Base-by-base conservation (phyloP, 768 basidiomycete genomes). In the Gautieria morchelliformis region DNA sequence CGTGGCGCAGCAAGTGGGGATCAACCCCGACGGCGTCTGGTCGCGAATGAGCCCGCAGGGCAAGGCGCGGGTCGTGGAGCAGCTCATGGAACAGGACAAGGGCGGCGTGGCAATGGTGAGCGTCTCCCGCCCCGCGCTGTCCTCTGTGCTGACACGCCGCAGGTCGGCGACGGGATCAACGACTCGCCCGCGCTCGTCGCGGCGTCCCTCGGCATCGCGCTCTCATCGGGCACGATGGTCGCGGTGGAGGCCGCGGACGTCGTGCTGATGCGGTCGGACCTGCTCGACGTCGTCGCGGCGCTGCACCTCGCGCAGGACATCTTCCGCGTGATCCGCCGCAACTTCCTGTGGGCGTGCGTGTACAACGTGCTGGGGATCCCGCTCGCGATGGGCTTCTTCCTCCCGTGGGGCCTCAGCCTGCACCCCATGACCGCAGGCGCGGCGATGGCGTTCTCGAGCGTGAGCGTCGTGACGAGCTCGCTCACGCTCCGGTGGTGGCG, bases 111-210 rank as follows among this genome's bases (percentile, higher is more conserved):
- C 93, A 3, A 96, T 97, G 95, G 94, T 91, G 65, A 58, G 79
- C 6, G 6, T 24, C 30, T 24, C 15, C 27, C 27, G 15, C 15
- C 56, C n/a, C 22, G 17, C 40, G 46, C 30, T n/a, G 55, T 49
- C 58, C 1, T 33, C 20, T n/a, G 33, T 6, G 19, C 46, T 33
- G 12, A 49, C 41, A 17, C 9, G 3, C 14, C 58, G 20, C 61
- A 94, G 93, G 93, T 99, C 41, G 96, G 96, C 22, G 96, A 99
- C 69, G 96, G 96, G 35, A 96, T 98, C 74, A 98, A 99, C 69
- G 96, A 99, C 68, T 97, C 95, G 2, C 95, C 94, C 1, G 96
- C 95, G 12, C 84, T 99, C 2, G 94, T 93, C 15, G 93, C 92
- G 4, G 91, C 95, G 0, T 91, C 93, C 1, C 90, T 99, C 22